Evolutionary conservation across 2,329 filamentous ascomycete species (phyloP), one percentile per base, ranked within the genome.

Genomic region (Pseudogymnoascus sp.): DNA sequence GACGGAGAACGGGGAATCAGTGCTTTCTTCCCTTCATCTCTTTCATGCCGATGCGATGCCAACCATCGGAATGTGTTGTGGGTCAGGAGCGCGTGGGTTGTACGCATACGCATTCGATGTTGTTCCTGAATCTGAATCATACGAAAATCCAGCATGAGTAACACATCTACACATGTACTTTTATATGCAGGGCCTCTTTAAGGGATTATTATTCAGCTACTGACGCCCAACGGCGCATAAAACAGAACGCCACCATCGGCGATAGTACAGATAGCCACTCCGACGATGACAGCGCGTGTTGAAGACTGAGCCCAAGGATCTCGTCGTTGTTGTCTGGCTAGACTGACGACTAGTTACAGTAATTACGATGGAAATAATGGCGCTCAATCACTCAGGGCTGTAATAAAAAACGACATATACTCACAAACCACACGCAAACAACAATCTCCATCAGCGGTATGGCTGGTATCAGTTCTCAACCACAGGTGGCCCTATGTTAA

Each of bases 71-170:
- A 50, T 32, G 43, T 14, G 9, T 18, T 50, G 43, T 50, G 43
- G 43, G 25, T 50, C 43, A 50, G 25, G 25, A 30, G 43, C 4
- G 25, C 14, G 25, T 30, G 43, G 43, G 43, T 50, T 18, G 43
- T 54, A 54, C 47, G n/a, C 25, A 30, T 54, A 54, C 47, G n/a
- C 25, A 30, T 30, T 30, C 43, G 47, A 54, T 18, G 47, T 50
- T 50, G 43, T 54, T 54, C 47, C 47, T 54, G 47, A 54, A 54
- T 54, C 47, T 54, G 47, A 54, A 54, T 54, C 47, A 39, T 39
- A 39, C 22, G 7, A 54, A 32, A 54, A 14, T 30, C 14, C 28
- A 32, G 9, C 28, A 18, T 32, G 28, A 54, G 47, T 54, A 54
- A 54, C 43, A 54, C 43, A 50, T 47, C 30, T 22, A 39, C 7